Base-by-base conservation (phyloP, 192 early-diverging fungal genomes). In the Umbelopsis vinacea region DNA sequence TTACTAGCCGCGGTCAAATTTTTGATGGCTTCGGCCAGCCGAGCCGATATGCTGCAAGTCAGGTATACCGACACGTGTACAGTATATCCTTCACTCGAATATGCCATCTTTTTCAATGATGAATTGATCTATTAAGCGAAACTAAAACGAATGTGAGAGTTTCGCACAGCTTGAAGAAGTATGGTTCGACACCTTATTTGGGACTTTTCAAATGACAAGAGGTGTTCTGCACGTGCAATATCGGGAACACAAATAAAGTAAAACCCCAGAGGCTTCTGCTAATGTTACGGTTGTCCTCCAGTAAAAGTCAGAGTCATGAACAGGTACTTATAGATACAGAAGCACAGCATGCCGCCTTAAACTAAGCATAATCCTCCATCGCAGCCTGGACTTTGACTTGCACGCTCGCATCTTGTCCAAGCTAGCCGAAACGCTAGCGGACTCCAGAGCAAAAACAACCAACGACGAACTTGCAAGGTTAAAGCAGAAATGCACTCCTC, bases 311-410 rank as follows among this genome's bases (percentile, higher is more conserved):
- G 48, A 50, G 17, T 19, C 15, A 50, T 50, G 48, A 50, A 17
- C 17, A 50, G 48, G 48, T 50, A 50, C 48, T 6, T 43, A 50
- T 17, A n/a, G 19, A 15, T 4, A 17, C 15, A 50, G 19, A 50
- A 50, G n/a, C 15, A 15, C 9, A 50, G 48, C 48, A 19, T 9
- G 15, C 19, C 2, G 1, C 48, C 1, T 19, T n/a, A 2, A 21
- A n/a, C n/a, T 50, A 6, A n/a, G 0, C 15, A 50, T 17, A 17
- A 3, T 50, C 48, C 4, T 50, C 48, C 48, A 50, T 45, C 47
- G 33, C 29, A 87, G 86, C 17, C 82, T 87, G 68, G 82, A 88
- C 37, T 75, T 83, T 66, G 84, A 88, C 73, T 74, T 88, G 68
- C 87, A 86, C 54, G 77, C 79, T 17, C 83, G 82, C 52, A 85